These are phyloP conservation scores for Kwoniella dejecticola DNA, from an alignment of 768 basidiomycete genomes.

Conservation along the genomic window DNA sequence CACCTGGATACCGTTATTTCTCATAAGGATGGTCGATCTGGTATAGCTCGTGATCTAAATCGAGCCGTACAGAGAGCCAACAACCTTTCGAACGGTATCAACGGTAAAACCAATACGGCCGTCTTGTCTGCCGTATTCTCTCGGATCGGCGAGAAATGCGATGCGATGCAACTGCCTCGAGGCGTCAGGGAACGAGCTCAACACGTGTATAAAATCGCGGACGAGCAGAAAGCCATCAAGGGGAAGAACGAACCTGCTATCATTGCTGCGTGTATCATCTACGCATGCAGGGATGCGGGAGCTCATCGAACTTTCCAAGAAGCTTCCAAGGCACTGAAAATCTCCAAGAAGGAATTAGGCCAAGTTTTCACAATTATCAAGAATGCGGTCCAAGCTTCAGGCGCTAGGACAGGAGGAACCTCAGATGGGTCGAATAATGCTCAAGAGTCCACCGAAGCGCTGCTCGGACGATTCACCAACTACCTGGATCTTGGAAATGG, in stretches of 20 bases:
- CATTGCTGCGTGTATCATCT: conserved; percentile 97
- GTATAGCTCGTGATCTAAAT: conserved; percentile 86
- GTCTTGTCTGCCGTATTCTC: conserved; percentile 84
- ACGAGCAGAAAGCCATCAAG: conserved; percentile 80
- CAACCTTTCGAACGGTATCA: conserved; percentile 60
- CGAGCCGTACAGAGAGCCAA: conserved; percentile 75
- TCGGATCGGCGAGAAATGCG: conserved; percentile 91
- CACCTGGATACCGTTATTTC: conserved; percentile 93
- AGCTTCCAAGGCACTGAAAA: conserved; percentile 88
- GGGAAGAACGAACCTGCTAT: conserved; percentile 90
- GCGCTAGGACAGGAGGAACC: neutral
- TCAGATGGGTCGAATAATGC: conserved; percentile 28
- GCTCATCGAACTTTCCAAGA: conserved; percentile 96
- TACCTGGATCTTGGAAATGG: conserved; percentile 49
- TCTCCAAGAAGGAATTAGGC: conserved; percentile 92
- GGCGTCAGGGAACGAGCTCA: conserved; percentile 94
- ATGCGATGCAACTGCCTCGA: conserved; percentile 89
- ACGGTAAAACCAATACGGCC: conserved; percentile 36
- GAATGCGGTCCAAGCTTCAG: conserved; percentile 71
- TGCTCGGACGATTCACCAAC: conserved; percentile 47
- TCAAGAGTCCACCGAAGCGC: conserved; percentile 32
- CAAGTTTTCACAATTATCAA: conserved; percentile 89
- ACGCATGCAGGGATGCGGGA: conserved; percentile 91
- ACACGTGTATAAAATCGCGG: conserved; percentile 93
- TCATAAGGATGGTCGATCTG: conserved; percentile 91